A percentile compares a stretch with the other conserved stretches of the same genome.
These are phyloP conservation scores for Fusarium chlamydosporum DNA, from an alignment of 2,329 filamentous ascomycete species.

Conservation along the genomic window DNA sequence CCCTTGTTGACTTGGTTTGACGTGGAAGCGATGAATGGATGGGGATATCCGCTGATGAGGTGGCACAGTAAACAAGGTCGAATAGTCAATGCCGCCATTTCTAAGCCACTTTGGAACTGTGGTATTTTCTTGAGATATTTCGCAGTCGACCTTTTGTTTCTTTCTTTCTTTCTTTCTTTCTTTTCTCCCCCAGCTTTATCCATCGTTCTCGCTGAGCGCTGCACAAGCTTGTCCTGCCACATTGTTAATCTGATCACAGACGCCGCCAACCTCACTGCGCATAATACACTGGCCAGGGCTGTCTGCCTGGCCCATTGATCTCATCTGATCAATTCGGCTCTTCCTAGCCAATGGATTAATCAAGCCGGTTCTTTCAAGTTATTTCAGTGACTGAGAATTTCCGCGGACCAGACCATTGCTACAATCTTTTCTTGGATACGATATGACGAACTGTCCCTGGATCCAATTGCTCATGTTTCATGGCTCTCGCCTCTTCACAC, in stretches of 20 bases:
- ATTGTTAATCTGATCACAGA: slow-evolving; percentile 2
- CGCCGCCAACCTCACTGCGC: slow-evolving; percentile 8
- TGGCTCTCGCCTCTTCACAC: slow-evolving; percentile 9
- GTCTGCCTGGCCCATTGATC: background rate
- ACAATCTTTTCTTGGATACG: slow-evolving; percentile 39
- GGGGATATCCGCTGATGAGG: slow-evolving; percentile 17
- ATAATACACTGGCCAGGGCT: background rate
- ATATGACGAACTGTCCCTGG: slow-evolving; percentile 9
- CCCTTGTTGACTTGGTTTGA: slow-evolving; percentile 25
- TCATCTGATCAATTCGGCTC: slow-evolving; percentile 1
- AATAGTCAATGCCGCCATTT: slow-evolving; percentile 22
- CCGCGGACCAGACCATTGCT: slow-evolving; percentile 3
- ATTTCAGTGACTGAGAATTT: slow-evolving; percentile 2
- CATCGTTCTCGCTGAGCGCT: background rate
- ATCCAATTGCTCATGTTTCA: slow-evolving; percentile 25
- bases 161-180: background rate
- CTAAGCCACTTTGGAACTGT: slow-evolving; percentile 17
- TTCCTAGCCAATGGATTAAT: slow-evolving; percentile 1
- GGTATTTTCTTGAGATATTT: slow-evolving; percentile 11
- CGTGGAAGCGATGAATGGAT: slow-evolving; percentile 22
- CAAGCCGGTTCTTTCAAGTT: background rate
- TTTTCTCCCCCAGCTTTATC: background rate
- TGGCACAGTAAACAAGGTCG: slow-evolving; percentile 32
- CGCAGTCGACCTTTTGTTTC: slow-evolving; percentile 6
- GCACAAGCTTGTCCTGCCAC: background rate